Evolutionary conservation across 2,329 filamentous ascomycete genomes (phyloP), one percentile per base, ranked within the genome.

Genomic region (Dactylellina parvicollis): DNA sequence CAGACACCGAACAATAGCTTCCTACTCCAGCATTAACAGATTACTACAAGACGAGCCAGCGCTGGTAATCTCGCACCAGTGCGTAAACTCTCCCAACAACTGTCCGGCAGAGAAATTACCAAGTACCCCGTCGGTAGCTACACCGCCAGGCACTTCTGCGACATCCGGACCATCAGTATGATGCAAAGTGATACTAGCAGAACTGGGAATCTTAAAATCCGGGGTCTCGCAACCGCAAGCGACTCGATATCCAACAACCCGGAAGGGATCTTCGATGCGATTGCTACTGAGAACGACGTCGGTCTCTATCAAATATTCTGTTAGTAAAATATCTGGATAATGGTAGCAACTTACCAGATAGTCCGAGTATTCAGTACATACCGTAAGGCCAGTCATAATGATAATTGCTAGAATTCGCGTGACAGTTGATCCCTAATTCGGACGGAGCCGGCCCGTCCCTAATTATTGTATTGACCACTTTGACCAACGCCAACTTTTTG

Each of bases 361-460:
- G 3, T 38, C 12, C 3, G 34, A 5, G 10, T 14, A 5, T 5
- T 5, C 12, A 12, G 5, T 38, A 32, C 55, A 38, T 56, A 69
- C 64, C 64, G 24, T 61, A 69, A 3, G 64, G 46, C 64, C 64
- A 69, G 18, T 69, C 64, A 12, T 30, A 28, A 22, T 47, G n/a
- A 40, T 69, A 55, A 5, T 14, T 12, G 16, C 9, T 24, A 12
- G 12, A 4, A 36, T 69, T 54, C 4, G 9, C 16, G 12, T 40
- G 24, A 24, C n/a, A n/a, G n/a, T n/a, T n/a, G n/a, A 28, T 4
- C 9, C 1, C n/a, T 10, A 38, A 4, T n/a, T n/a, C 20, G 1
- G 26, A 14, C 3, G 36, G 64, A 10, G 18, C 14, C 30, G 55
- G 54, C 5, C 61, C 61, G 2, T 30, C 20, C 22, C 55, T 60